These are phyloP conservation scores for Blastobotrys illinoisensis DNA, from an alignment of 1,139 yeast species.

Conservation along the genomic window DNA sequence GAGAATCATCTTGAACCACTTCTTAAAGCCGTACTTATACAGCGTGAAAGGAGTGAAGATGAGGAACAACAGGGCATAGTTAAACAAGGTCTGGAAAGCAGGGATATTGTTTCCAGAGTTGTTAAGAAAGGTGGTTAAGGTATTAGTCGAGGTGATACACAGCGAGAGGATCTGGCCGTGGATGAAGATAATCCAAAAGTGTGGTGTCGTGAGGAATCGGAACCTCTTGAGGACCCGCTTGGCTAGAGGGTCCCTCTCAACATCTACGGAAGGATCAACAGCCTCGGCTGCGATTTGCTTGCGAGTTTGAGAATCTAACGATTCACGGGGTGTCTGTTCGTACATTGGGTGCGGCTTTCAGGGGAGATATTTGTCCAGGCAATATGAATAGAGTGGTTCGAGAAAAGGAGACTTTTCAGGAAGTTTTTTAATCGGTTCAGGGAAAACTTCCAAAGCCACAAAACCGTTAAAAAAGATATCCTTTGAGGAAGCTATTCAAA, in stretches of 20 bases:
- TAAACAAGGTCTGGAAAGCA: constrained; percentile 40
- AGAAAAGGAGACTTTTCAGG: constrained; percentile 2
- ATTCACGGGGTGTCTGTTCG: background rate
- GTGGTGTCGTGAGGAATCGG: constrained; percentile 31
- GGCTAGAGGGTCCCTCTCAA: background rate
- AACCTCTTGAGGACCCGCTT: constrained; percentile 18
- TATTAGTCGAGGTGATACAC: constrained; percentile 40
- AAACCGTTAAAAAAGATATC: constrained; percentile 6
- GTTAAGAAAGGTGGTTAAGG: constrained; percentile 38
- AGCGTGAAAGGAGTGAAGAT: constrained; percentile 38
- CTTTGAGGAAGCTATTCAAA: background rate
- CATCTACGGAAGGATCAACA: background rate
- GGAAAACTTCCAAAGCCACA: constrained; percentile 17
- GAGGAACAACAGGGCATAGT: constrained; percentile 35
- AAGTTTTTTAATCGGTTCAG: constrained; percentile 15
- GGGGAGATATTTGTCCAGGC: background rate
- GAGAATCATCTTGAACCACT: constrained; percentile 28
- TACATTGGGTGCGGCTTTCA: background rate
- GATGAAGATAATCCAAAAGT: constrained; percentile 39
- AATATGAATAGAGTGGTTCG: background rate
- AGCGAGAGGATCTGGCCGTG: constrained; percentile 40
- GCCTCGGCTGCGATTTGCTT: background rate
- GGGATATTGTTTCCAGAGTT: constrained; percentile 38
- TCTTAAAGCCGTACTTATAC: constrained; percentile 35
- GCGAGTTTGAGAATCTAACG: background rate